A percentile compares a stretch with the other conserved stretches of the same genome.
Conservation (phyloP, 164 flowering plant species). For the Hamamelis virginiana region DNA sequence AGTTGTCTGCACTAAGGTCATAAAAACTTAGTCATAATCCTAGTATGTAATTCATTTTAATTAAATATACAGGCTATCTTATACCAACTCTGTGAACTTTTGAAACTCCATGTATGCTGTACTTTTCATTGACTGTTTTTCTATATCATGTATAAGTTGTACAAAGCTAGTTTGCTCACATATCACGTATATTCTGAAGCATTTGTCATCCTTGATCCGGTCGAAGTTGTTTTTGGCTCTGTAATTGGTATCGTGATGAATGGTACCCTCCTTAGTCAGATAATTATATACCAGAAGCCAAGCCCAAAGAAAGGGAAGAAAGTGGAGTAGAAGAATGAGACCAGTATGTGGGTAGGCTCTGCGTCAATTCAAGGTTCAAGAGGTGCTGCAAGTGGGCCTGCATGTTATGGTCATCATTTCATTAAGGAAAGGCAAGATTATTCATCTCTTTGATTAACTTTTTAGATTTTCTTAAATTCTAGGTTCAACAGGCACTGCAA, state of each 20-base stretch:
- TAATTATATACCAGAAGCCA: slow-evolving; percentile 61
- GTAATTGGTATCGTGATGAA: slow-evolving; percentile 64
- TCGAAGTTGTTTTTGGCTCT: slow-evolving; percentile 78
- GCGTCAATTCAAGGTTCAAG: background rate
- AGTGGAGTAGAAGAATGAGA: slow-evolving; percentile 32
- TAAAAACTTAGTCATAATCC: background rate
- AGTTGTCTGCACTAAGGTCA: background rate
- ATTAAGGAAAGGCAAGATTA: background rate
- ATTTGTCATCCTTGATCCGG: slow-evolving; percentile 43
- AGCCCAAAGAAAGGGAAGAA: slow-evolving; percentile 66
- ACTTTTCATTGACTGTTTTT: background rate
- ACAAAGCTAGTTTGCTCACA: background rate
- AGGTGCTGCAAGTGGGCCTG: background rate
- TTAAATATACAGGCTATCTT: background rate
- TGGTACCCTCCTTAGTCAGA: slow-evolving; percentile 81
- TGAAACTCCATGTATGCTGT: background rate
- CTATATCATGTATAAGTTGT: background rate
- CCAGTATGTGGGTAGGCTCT: background rate
- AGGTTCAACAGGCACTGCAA: slow-evolving; percentile 1
- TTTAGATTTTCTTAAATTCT: background rate
- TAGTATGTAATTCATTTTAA: background rate
- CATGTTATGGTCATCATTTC: background rate
- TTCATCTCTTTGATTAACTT: background rate
- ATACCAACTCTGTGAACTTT: background rate
- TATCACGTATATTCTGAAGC: slow-evolving; percentile 1